Conservation (phyloP, 2,329 filamentous ascomycete genomes). For the Colletotrichum limetticola region DNA sequence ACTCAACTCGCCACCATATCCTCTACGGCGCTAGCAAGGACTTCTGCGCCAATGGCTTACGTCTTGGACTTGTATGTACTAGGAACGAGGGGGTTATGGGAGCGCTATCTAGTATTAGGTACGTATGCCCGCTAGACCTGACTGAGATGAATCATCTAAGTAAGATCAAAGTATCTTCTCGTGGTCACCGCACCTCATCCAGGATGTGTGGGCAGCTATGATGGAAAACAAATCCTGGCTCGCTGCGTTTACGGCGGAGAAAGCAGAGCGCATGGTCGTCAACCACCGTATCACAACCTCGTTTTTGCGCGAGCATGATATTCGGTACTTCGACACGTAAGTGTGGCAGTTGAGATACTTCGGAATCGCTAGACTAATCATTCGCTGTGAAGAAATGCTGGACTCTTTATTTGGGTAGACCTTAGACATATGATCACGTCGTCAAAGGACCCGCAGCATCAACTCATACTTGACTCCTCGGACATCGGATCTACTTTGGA, state of each 20-base stretch:
- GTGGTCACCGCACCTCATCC: constrained; percentile 27
- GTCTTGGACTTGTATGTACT: constrained; percentile 47
- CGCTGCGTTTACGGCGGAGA: constrained; percentile 8
- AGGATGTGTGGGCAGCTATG: constrained; percentile 33
- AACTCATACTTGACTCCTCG: too few species aligned
- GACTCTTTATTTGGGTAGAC: constrained; percentile 39
- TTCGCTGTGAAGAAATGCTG: constrained; percentile 29
- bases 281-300: constrained; percentile 1
- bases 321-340: constrained; percentile 23
- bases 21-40: constrained; percentile 46
- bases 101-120: constrained; percentile 28
- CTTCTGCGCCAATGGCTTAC: constrained; percentile 57
- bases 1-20: constrained; percentile 52
- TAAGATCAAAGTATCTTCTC: constrained; percentile 17
- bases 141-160: background rate
- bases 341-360: background rate
- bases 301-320: background rate
- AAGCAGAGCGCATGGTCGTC: constrained; percentile 15
- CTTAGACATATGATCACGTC: constrained; percentile 17
- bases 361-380: background rate
- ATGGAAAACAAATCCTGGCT: constrained; percentile 11
- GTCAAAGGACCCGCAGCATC: background rate
- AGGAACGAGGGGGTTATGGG: constrained; percentile 24
- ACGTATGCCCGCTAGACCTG: background rate
- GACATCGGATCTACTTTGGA: background rate